Evolutionary conservation across 331 rosid genomes (phyloP).

Genomic region (Prunus yedoensis): DNA sequence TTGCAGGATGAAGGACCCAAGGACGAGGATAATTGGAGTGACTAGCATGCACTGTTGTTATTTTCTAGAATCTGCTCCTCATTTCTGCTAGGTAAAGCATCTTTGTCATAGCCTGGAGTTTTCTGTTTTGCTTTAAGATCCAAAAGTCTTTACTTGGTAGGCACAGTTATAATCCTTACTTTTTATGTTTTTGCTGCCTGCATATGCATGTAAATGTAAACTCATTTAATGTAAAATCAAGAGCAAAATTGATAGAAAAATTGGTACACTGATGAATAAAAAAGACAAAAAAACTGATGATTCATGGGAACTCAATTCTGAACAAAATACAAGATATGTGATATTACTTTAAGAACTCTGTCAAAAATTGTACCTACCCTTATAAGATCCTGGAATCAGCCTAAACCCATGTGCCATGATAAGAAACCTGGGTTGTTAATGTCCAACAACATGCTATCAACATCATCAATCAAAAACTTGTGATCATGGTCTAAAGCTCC

Average conservation of each 20-base stretch:
- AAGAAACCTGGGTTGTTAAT: not conserved
- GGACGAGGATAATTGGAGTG: slow-evolving; percentile 89
- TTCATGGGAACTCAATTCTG: not conserved
- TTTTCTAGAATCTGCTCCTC: not conserved
- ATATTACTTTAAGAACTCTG: not conserved
- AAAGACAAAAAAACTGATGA: not conserved
- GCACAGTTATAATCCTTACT: not conserved
- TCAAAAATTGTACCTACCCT: not conserved
- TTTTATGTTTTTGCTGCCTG: not conserved
- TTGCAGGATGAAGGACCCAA: slow-evolving; percentile 58
- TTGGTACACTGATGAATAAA: not conserved
- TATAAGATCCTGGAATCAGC: not conserved
- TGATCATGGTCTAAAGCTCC: not conserved
- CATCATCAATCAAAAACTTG: not conserved
- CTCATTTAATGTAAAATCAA: not conserved
- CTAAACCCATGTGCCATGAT: not conserved
- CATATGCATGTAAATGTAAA: not conserved
- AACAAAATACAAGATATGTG: not conserved
- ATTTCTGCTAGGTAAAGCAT: not conserved
- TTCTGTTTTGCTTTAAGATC: slow-evolving; percentile 4
- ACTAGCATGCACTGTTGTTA: slow-evolving; percentile 29
- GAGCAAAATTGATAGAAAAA: not conserved
- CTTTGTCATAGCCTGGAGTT: not conserved
- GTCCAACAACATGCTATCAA: not conserved
- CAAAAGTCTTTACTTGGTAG: not conserved